Evolutionary conservation across 2,329 filamentous ascomycete species (phyloP).

Genomic region (Clarireedia paspali): DNA sequence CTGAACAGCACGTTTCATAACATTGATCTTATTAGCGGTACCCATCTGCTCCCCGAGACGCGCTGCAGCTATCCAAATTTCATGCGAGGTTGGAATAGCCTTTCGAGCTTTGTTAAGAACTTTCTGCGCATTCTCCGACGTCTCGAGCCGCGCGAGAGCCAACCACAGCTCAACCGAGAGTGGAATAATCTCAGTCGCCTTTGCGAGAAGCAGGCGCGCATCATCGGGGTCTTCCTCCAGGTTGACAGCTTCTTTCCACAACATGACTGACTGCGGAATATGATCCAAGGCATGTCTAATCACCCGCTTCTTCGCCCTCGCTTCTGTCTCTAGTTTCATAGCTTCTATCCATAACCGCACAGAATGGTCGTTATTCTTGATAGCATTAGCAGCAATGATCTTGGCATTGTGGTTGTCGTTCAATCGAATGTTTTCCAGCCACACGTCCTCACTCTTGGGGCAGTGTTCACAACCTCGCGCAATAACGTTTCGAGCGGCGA

Average conservation of each 20-base stretch:
- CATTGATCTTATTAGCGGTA: conserved; percentile 70
- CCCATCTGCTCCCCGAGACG: conserved; percentile 83
- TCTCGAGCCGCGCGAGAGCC: conserved; percentile 82
- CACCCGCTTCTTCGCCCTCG: conserved; percentile 83
- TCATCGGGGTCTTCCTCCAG: conserved; percentile 85
- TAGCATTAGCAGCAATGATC: conserved; percentile 87
- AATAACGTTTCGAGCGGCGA: conserved; percentile 82
- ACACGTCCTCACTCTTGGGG: conserved; percentile 88
- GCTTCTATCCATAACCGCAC: conserved; percentile 92
- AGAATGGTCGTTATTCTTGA: conserved; percentile 83
- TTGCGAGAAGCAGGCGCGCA: conserved; percentile 80
- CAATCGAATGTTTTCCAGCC: conserved; percentile 91
- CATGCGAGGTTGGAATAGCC: conserved; percentile 84
- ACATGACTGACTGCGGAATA: conserved; percentile 84
- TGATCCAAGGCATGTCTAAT: conserved; percentile 86
- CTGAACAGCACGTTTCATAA: conserved; percentile 91
- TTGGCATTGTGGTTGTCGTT: conserved; percentile 92
- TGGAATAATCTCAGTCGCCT: conserved; percentile 92
- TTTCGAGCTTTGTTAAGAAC: conserved; percentile 94
- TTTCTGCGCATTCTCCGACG: conserved; percentile 84
- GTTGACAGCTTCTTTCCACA: conserved; percentile 99
- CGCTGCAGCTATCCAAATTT: conserved; percentile 94
- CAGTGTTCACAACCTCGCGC: conserved; percentile 83
- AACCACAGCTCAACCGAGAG: conserved; percentile 93
- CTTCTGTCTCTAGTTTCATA: conserved; percentile 81